These are phyloP conservation scores for Leishmania turanica DNA, from an alignment of 208 protist genomes.

Conservation along the genomic window DNA sequence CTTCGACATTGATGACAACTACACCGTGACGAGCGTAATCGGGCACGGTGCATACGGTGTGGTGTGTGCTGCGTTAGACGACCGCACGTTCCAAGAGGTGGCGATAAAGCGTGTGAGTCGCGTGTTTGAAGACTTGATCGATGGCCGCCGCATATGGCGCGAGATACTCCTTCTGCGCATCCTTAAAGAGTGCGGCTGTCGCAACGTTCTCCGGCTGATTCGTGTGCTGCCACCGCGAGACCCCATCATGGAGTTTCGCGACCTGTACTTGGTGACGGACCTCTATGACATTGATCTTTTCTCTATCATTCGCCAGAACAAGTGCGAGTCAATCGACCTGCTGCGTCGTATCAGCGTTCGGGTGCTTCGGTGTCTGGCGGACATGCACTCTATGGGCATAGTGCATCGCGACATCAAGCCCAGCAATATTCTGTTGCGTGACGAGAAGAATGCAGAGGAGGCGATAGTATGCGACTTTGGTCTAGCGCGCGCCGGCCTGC, in stretches of 20 bases:
- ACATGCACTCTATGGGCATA: constrained; percentile 97
- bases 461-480: constrained; percentile 96
- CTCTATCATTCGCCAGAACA: constrained; percentile 63
- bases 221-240: constrained; percentile 77
- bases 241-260: constrained; percentile 70
- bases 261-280: constrained; percentile 91
- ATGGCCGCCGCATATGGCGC: constrained; percentile 97
- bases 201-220: constrained; percentile 90
- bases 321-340: constrained; percentile 69
- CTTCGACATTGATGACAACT: constrained; percentile 90
- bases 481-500: constrained; percentile 78
- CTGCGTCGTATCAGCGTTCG: constrained; percentile 96
- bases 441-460: constrained; percentile 76
- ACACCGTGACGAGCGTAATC: constrained; percentile 86
- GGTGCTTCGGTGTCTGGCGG: constrained; percentile 94
- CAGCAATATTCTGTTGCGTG: constrained; percentile 94
- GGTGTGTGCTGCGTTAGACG: constrained; percentile 85
- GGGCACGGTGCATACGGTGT: constrained; percentile 92
- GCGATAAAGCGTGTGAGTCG: constrained; percentile 98
- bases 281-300: constrained; percentile 96
- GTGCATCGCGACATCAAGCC: constrained; percentile 97
- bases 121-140: constrained; percentile 95
- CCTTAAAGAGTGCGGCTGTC: constrained; percentile 91
- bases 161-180: constrained; percentile 95
- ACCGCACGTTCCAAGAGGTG: constrained; percentile 82